phyloP scores from a whole-genome alignment of 2,329 filamentous ascomycete genomes.

The Botrytis porri region DNA sequence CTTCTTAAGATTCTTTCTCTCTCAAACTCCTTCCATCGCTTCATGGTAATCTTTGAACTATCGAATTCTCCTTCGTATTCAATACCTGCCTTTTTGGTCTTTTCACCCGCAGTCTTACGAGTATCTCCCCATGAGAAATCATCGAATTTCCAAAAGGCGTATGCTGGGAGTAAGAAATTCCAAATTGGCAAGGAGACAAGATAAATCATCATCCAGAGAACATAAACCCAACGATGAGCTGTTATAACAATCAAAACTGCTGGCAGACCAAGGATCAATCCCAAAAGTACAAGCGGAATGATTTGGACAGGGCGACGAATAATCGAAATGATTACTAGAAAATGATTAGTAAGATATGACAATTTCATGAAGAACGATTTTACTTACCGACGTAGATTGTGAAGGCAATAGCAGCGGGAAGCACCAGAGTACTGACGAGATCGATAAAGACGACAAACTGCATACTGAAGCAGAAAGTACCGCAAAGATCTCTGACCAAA shows the following conservation, averaged over 20 bases:
- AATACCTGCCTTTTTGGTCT: constrained; percentile 79
- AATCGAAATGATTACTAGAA: constrained; percentile 78
- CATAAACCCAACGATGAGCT: constrained; percentile 87
- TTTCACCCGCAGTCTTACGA: constrained; percentile 88
- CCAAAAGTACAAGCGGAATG: constrained; percentile 87
- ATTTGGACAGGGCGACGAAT: constrained; percentile 72
- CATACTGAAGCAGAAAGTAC: constrained; percentile 99
- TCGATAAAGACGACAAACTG: constrained; percentile 98
- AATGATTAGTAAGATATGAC: constrained; percentile 22
- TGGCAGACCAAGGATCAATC: constrained; percentile 87
- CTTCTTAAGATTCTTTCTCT: constrained; percentile 50
- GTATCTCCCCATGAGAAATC: constrained; percentile 99
- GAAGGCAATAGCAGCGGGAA: constrained; percentile 94
- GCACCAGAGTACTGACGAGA: constrained; percentile 86
- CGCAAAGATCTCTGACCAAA: constrained; percentile 91
- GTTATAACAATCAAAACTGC: constrained; percentile 90
- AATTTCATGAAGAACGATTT: background rate
- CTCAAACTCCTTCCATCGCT: constrained; percentile 97
- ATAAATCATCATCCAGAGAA: constrained; percentile 97
- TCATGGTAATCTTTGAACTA: constrained; percentile 99
- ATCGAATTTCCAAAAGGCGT: constrained; percentile 99
- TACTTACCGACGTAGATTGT: constrained; percentile 90
- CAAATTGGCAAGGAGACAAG: constrained; percentile 88
- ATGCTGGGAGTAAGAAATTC: constrained; percentile 93
- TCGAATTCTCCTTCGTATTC: constrained; percentile 96